Evolutionary conservation across 805 yeast genomes (phyloP).

Genomic region (Spathaspora boniae): DNA sequence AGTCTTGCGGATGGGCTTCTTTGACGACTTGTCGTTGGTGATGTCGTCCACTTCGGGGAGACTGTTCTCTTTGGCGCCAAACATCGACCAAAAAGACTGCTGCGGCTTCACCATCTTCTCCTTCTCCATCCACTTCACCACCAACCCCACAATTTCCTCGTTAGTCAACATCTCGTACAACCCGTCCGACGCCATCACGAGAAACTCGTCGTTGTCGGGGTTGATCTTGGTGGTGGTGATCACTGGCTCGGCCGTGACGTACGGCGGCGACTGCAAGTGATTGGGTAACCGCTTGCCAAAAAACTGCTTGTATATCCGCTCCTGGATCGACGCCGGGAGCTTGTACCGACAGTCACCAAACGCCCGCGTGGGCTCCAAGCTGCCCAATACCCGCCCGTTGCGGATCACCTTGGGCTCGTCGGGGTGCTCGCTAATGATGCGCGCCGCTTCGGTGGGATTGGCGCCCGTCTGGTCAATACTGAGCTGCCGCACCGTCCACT

Average conservation of each 20-base stretch:
- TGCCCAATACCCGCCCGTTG: constrained; percentile 88
- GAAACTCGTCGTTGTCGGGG: constrained; percentile 71
- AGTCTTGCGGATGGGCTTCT: constrained; percentile 70
- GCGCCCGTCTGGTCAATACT: constrained; percentile 94
- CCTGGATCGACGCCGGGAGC: constrained; percentile 74
- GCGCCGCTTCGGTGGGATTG: constrained; percentile 78
- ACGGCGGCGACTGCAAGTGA: constrained; percentile 83
- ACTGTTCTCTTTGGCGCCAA: constrained; percentile 38
- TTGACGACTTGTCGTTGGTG: constrained; percentile 56
- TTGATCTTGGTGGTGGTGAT: constrained; percentile 75
- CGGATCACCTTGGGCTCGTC: constrained; percentile 79
- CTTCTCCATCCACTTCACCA: constrained; percentile 87
- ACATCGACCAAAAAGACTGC: constrained; percentile 41
- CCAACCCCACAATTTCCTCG: constrained; percentile 89
- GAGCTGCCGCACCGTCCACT: constrained; percentile 85
- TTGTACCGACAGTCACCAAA: constrained; percentile 97
- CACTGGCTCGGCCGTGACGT: constrained; percentile 95
- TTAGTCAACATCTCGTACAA: constrained; percentile 86
- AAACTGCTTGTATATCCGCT: constrained; percentile 64
- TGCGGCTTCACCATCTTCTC: constrained; percentile 58
- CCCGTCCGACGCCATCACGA: constrained; percentile 94
- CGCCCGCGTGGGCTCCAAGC: constrained; percentile 92
- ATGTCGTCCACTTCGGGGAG: constrained; percentile 64
- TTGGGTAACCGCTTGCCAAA: constrained; percentile 79
- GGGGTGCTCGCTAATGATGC: constrained; percentile 86